Percentiles rank a stretch among this genome's conserved stretches.
These are phyloP conservation scores for Drechmeria coniospora DNA, from an alignment of 2,329 filamentous ascomycete species.

Conservation along the genomic window DNA sequence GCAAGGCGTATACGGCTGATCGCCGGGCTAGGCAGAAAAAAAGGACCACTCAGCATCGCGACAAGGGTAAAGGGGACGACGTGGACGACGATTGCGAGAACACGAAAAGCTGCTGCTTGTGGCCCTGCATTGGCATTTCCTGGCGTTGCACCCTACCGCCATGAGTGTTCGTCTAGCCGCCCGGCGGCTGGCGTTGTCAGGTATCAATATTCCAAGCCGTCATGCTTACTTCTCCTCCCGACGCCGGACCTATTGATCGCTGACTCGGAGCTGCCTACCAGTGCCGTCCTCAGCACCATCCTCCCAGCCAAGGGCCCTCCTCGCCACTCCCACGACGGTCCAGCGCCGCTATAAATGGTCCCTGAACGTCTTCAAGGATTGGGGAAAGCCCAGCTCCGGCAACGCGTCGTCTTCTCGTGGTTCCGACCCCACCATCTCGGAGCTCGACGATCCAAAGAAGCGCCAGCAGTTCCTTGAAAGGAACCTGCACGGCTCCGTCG, in stretches of 20 bases:
- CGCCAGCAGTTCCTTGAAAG: conserved; percentile 24
- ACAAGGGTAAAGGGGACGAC: not conserved
- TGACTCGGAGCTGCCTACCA: no score
- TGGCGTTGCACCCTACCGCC: conserved; percentile 6
- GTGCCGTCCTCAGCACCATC: conserved; percentile 8
- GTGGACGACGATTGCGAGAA: not conserved
- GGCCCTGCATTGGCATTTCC: not conserved
- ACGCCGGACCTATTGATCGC: no score
- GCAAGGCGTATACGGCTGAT: no score
- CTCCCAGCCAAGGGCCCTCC: conserved; percentile 5
- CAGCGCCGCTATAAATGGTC: conserved; percentile 28
- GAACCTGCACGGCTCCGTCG: conserved; percentile 24
- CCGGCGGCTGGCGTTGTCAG: conserved; percentile 42
- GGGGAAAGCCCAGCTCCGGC: conserved; percentile 14
- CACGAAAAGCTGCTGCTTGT: no score
- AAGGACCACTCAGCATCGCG: conserved; percentile 7
- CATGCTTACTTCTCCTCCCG: not conserved
- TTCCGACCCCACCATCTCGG: conserved; percentile 11
- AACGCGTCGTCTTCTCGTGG: conserved; percentile 10
- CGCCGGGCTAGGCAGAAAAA: conserved; percentile 11
- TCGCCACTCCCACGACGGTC: conserved; percentile 7
- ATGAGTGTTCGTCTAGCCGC: conserved; percentile 55
- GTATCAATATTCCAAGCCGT: conserved; percentile 27
- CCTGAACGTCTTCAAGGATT: conserved; percentile 23
- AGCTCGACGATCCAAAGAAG: conserved; percentile 27